phyloP scores from a whole-genome alignment of 1,284 basidiomycete species.

The Trametes hirsuta region DNA sequence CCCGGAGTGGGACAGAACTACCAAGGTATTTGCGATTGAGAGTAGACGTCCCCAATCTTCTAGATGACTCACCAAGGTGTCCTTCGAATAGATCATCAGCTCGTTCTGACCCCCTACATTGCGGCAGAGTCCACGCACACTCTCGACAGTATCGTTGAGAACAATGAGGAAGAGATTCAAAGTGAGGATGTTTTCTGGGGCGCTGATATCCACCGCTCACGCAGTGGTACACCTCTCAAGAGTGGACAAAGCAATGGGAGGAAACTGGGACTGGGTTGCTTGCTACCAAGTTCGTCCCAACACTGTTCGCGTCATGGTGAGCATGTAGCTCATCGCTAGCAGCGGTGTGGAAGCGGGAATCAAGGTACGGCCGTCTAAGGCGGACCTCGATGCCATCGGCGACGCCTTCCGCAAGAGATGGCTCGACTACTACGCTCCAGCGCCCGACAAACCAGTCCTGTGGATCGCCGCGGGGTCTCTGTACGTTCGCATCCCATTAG shows the following conservation, averaged over 20 bases:
- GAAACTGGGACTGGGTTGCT: slow-evolving; percentile 48
- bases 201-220: background rate
- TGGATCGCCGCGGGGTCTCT: slow-evolving; percentile 36
- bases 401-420: slow-evolving; percentile 45
- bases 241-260: slow-evolving; percentile 43
- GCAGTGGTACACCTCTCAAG: slow-evolving; percentile 17
- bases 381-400: slow-evolving; percentile 46
- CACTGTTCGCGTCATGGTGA: background rate
- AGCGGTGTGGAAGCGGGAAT: slow-evolving; percentile 47
- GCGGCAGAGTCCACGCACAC: slow-evolving; percentile 45
- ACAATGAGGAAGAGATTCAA: slow-evolving; percentile 23
- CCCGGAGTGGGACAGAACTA: slow-evolving; percentile 62
- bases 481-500: slow-evolving; percentile 30
- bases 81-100: slow-evolving; percentile 46
- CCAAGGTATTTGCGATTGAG: slow-evolving; percentile 41
- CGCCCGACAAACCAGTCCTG: slow-evolving; percentile 53
- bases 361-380: slow-evolving; percentile 47
- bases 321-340: slow-evolving; percentile 18
- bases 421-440: slow-evolving; percentile 45
- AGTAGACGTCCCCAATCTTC: background rate
- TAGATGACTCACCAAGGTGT: too few relatives aligned
- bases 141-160: slow-evolving; percentile 46
- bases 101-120: slow-evolving; percentile 39
- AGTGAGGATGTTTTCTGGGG: background rate
- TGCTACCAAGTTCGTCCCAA: slow-evolving; percentile 46